These are phyloP conservation scores for Aspergillus sp. DNA, from an alignment of 2,329 filamentous ascomycete species.

Conservation along the genomic window DNA sequence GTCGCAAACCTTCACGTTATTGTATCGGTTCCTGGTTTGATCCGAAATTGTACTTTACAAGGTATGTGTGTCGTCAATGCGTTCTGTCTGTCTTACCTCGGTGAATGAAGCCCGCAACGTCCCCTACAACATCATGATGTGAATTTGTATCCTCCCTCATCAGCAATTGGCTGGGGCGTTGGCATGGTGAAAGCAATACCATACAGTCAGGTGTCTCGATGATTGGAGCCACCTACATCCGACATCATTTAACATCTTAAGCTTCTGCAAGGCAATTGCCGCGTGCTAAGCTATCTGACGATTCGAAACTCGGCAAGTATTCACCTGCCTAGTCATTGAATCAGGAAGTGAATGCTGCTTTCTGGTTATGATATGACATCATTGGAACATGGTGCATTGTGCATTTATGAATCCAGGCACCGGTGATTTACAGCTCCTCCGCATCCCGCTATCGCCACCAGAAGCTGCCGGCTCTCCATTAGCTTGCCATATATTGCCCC, in stretches of 20 bases:
- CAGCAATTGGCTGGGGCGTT: background rate
- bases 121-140: background rate
- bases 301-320: background rate
- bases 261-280: background rate
- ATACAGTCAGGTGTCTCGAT: background rate
- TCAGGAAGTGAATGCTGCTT: background rate
- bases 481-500: background rate
- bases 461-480: background rate
- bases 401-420: background rate
- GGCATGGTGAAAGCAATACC: background rate
- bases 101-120: background rate
- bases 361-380: background rate
- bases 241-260: background rate
- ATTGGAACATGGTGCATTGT: background rate
- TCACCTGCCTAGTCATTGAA: background rate
- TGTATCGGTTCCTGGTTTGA: conserved; percentile 13
- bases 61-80: conserved; percentile 15
- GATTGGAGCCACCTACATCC: background rate
- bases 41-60: conserved; percentile 16
- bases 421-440: background rate
- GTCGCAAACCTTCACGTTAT: conserved; percentile 12
- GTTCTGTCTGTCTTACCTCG: background rate
- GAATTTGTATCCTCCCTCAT: background rate
- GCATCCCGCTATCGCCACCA: background rate
- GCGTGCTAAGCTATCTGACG: background rate